These are phyloP conservation scores for Cyclotella cryptica DNA, from an alignment of 108 stramenopile genomes.

Conservation along the genomic window DNA sequence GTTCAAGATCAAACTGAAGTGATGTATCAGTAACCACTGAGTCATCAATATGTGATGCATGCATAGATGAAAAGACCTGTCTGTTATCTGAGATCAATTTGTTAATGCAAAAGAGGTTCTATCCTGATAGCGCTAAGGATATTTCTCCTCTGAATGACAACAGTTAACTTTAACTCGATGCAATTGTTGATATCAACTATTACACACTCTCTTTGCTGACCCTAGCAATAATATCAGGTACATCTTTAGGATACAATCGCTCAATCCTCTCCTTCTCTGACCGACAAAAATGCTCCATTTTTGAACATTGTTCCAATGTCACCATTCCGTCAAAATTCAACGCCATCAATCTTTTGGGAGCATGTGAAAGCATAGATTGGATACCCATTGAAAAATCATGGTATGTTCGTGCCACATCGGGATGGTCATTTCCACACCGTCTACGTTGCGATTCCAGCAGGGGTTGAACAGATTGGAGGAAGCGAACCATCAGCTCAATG, in stretches of 20 bases:
- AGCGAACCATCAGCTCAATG: constrained; percentile 53
- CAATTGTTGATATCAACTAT: no score
- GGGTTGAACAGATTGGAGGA: constrained; percentile 39
- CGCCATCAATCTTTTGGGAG: constrained; percentile 57
- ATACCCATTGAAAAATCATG: constrained; percentile 55
- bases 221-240: constrained; percentile 25
- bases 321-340: constrained; percentile 43
- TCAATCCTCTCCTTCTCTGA: constrained; percentile 74
- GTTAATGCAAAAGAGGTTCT: no score
- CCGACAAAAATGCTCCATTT: constrained; percentile 57
- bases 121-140: no score
- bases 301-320: constrained; percentile 60
- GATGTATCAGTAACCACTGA: no score
- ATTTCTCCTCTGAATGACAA: no score
- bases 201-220: neutral
- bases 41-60: no score
- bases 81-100: no score
- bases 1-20: no score
- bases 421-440: constrained; percentile 41
- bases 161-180: no score
- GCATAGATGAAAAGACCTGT: no score
- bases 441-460: constrained; percentile 38
- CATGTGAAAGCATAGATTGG: constrained; percentile 61
- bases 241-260: constrained; percentile 70
- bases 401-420: constrained; percentile 50